Percentiles rank a stretch among this genome's conserved stretches.
Conservation (phyloP, 495 filamentous ascomycete genomes). For the Trichodelitschia bisporula region DNA sequence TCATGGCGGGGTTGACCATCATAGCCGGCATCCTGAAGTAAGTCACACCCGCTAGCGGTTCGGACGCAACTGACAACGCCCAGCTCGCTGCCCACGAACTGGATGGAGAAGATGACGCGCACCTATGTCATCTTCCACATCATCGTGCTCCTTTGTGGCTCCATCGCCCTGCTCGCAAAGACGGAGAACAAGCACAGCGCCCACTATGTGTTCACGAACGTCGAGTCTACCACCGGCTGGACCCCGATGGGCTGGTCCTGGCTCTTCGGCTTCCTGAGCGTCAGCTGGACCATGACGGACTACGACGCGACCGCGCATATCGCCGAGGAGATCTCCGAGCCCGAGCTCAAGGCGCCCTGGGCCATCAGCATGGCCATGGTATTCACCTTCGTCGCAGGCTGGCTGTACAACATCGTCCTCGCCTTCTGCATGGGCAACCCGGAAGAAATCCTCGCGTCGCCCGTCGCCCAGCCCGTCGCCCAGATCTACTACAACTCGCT, state of each 20-base stretch:
- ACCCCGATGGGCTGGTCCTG: slow-evolving; percentile 31
- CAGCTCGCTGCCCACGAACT: slow-evolving; percentile 34
- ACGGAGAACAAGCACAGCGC: slow-evolving; percentile 26
- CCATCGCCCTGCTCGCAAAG: slow-evolving; percentile 28
- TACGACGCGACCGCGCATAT: slow-evolving; percentile 36
- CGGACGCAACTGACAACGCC: too few relatives aligned
- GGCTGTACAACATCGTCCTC: slow-evolving; percentile 37
- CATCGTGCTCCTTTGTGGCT: slow-evolving; percentile 26
- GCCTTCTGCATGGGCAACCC: slow-evolving; percentile 34
- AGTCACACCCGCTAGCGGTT: too few relatives aligned
- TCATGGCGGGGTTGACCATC: slow-evolving; percentile 33
- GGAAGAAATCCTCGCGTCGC: slow-evolving; percentile 18
- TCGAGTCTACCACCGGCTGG: slow-evolving; percentile 31
- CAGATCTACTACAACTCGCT: slow-evolving; percentile 39
- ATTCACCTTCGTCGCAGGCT: slow-evolving; percentile 35
- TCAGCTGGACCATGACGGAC: slow-evolving; percentile 37
- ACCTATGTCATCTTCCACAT: slow-evolving; percentile 41
- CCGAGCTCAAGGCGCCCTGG: slow-evolving; percentile 32
- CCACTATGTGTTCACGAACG: slow-evolving; percentile 31
- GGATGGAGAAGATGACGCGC: slow-evolving; percentile 39
- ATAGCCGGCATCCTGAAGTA: slow-evolving; percentile 27
- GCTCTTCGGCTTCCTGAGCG: slow-evolving; percentile 36
- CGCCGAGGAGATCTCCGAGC: slow-evolving; percentile 35
- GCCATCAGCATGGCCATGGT: slow-evolving; percentile 33
- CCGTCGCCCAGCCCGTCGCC: slow-evolving; percentile 32